These are phyloP conservation scores for Phytophthora europaea DNA, from an alignment of 352 stramenopile genomes.

Conservation along the genomic window DNA sequence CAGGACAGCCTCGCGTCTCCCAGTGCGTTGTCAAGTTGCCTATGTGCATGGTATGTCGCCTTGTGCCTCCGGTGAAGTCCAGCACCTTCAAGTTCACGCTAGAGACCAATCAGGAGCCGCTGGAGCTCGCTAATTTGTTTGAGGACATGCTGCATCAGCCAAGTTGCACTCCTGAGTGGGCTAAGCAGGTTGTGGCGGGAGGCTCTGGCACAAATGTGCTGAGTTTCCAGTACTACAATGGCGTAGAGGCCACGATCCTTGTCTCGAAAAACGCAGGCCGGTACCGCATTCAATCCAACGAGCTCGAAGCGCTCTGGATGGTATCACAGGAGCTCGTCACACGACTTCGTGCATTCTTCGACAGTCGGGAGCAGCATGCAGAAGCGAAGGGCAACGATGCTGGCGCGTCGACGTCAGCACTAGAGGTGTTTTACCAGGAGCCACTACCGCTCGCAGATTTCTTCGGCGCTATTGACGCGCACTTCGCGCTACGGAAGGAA, in stretches of 20 bases:
- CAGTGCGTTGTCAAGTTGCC: conserved; percentile 76
- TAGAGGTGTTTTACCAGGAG: conserved; percentile 87
- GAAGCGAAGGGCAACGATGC: conserved; percentile 27
- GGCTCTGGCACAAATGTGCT: conserved; percentile 81
- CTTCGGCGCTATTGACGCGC: conserved; percentile 89
- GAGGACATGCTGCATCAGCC: conserved; percentile 91
- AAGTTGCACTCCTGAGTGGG: conserved; percentile 72
- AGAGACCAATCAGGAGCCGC: conserved; percentile 86
- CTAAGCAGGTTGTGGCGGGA: conserved; percentile 62
- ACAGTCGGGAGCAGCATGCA: conserved; percentile 19
- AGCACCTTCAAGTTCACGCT: conserved; percentile 92
- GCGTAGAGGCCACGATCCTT: conserved; percentile 85
- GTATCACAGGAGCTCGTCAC: conserved; percentile 81
- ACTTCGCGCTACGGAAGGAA: conserved; percentile 80
- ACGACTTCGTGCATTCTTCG: conserved; percentile 67
- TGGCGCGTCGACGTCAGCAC: conserved; percentile 21
- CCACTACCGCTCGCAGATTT: conserved; percentile 88
- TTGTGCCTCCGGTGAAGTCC: conserved; percentile 83
- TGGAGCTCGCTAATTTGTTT: conserved; percentile 81
- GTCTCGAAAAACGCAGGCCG: conserved; percentile 92
- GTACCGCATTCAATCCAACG: conserved; percentile 90
- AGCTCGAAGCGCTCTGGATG: conserved; percentile 85
- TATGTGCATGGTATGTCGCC: conserved; percentile 74
- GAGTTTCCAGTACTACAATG: conserved; percentile 92
- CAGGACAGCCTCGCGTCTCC: conserved; percentile 74